These are phyloP conservation scores for Allomyces macrogynus DNA, from an alignment of 192 early-diverging fungal species.

Conservation along the genomic window DNA sequence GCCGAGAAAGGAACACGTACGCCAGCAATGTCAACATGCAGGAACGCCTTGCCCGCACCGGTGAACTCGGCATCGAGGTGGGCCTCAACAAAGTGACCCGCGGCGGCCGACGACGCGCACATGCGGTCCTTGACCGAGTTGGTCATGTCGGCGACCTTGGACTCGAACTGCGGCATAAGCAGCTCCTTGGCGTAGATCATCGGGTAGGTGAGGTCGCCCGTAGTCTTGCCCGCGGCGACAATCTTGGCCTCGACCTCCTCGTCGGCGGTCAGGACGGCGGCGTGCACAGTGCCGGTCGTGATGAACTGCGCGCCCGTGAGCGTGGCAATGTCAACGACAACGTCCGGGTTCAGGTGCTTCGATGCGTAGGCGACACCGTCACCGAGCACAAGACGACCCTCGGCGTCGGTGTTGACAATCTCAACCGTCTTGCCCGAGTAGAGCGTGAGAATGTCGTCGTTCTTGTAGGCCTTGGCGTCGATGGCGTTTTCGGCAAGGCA, in stretches of 20 bases:
- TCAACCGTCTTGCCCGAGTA: conserved; percentile 32
- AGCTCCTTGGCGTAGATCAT: conserved; percentile 15
- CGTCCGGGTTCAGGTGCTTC: conserved; percentile 19
- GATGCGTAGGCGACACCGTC: conserved; percentile 30
- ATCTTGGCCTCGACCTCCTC: conserved; percentile 17
- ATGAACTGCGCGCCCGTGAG: conserved; percentile 25
- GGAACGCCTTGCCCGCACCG: background rate
- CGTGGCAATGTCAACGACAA: conserved; percentile 6
- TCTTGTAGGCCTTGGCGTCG: conserved; percentile 10
- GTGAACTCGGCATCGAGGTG: conserved; percentile 11
- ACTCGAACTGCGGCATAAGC: conserved; percentile 8
- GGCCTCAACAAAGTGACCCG: conserved; percentile 25
- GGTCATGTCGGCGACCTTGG: conserved; percentile 26
- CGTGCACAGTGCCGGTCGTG: conserved; percentile 26
- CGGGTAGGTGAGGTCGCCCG: conserved; percentile 10
- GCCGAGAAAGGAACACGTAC: too few relatives aligned
- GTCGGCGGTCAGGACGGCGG: conserved; percentile 16
- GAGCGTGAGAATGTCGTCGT: conserved; percentile 22
- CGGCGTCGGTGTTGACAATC: conserved; percentile 31
- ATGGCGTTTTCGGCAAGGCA: conserved; percentile 33
- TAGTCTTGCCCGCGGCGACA: conserved; percentile 13
- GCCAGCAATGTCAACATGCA: background rate
- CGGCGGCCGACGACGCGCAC: conserved; percentile 21
- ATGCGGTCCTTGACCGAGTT: conserved; percentile 23
- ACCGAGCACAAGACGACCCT: conserved; percentile 19